A percentile compares a stretch with the other conserved stretches of the same genome.
Evolutionary conservation across 208 protist species (phyloP).

Genomic region (Trypanosoma congolense): DNA sequence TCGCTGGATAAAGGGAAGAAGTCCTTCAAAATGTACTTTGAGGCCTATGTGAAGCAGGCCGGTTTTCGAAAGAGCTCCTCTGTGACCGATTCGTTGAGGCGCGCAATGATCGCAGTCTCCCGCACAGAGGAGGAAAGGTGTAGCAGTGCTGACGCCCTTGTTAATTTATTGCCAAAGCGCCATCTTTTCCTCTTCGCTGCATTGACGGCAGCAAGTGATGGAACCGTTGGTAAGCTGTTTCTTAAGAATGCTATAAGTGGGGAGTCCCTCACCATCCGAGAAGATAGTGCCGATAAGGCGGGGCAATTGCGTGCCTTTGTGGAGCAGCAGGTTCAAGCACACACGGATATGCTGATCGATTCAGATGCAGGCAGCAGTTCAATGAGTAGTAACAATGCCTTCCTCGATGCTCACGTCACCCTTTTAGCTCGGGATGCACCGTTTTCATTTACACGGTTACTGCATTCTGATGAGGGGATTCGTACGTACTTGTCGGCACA

Average conservation of each 20-base stretch:
- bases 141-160: conserved; percentile 60
- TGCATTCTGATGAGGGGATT: conserved; percentile 45
- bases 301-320: conserved; percentile 61
- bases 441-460: conserved; percentile 61
- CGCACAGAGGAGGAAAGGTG: conserved; percentile 45
- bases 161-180: conserved; percentile 77
- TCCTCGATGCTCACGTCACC: conserved; percentile 76
- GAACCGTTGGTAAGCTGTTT: conserved; percentile 68
- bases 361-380: conserved; percentile 50
- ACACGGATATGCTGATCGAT: conserved; percentile 78
- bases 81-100: conserved; percentile 65
- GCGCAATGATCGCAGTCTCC: conserved; percentile 57
- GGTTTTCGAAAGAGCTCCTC: conserved; percentile 85
- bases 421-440: conserved; percentile 78
- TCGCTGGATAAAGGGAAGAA: conserved; percentile 75
- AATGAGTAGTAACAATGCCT: conserved; percentile 31
- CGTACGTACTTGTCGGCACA: conserved; percentile 51
- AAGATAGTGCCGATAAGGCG: conserved; percentile 32
- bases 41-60: conserved; percentile 76
- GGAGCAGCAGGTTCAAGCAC: conserved; percentile 46
- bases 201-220: conserved; percentile 30
- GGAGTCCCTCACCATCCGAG: conserved; percentile 73
- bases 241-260: conserved; percentile 85
- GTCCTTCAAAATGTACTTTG: conserved; percentile 82
- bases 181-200: conserved; percentile 84